Conservation (phyloP, 2,329 filamentous ascomycete species). For the Orbilia blumenaviensis region DNA sequence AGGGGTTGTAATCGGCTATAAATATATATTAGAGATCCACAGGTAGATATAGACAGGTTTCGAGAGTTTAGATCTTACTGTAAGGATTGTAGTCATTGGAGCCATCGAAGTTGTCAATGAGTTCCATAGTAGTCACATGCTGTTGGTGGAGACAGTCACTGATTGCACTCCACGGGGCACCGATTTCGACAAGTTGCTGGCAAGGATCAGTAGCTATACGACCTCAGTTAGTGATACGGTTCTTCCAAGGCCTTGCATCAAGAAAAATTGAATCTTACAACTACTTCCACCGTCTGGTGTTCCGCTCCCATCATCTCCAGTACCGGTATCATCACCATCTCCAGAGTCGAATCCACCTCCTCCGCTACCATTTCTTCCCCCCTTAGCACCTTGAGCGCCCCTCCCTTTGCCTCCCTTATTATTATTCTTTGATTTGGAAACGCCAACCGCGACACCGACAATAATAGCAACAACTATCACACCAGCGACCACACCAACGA, state of each 20-base stretch:
- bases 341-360: neutral
- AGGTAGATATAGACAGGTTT: neutral
- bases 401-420: neutral
- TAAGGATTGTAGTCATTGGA: neutral
- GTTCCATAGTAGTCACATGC: constrained; percentile 11
- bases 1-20: constrained; percentile 11
- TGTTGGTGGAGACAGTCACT: constrained; percentile 28
- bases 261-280: neutral
- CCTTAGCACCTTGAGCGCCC: neutral
- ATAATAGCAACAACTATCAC: constrained; percentile 21
- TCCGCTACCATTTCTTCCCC: neutral
- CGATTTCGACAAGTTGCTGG: constrained; percentile 18
- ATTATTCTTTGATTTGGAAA: constrained; percentile 10
- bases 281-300: neutral
- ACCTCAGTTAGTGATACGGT: neutral
- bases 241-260: neutral
- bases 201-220: constrained; percentile 36
- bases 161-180: constrained; percentile 1
- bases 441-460: constrained; percentile 17
- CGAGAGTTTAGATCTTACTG: neutral
- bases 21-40: neutral
- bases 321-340: neutral
- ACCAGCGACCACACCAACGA: neutral
- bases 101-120: constrained; percentile 32
- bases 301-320: neutral